These are phyloP conservation scores for Senna tora DNA, from an alignment of 306 rosid genomes.

Conservation along the genomic window DNA sequence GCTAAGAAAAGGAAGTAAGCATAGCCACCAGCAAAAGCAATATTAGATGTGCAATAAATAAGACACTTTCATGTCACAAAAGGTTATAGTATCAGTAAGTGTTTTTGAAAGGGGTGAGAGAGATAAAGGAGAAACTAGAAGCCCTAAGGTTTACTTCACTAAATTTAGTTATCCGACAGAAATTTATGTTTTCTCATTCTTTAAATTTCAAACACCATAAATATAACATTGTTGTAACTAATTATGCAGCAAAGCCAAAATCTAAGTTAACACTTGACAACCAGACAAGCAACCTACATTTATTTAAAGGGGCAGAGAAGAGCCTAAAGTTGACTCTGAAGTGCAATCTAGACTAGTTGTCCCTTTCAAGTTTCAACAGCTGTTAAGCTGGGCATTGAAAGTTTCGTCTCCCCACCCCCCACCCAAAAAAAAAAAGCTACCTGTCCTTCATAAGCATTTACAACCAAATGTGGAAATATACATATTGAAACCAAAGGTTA, in stretches of 20 bases:
- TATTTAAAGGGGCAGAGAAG: neutral
- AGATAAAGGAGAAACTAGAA: constrained; percentile 25
- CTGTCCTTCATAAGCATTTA: constrained; percentile 1
- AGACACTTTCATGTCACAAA: neutral
- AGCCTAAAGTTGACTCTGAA: constrained; percentile 12
- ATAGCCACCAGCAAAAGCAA: constrained; percentile 38
- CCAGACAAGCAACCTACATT: constrained; percentile 10
- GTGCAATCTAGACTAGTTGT: too few species aligned
- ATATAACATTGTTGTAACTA: neutral
- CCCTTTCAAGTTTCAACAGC: too few species aligned
- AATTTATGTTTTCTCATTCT: neutral
- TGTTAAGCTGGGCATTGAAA: constrained; percentile 24
- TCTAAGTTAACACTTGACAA: neutral
- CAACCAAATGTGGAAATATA: constrained; percentile 16
- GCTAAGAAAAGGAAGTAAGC: constrained; percentile 54
- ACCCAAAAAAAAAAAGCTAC: neutral
- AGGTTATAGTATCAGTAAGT: constrained; percentile 2
- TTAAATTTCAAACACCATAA: neutral
- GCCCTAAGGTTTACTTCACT: neutral
- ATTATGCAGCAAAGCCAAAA: constrained; percentile 22
- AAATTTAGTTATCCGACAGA: neutral
- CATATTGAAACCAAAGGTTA: constrained; percentile 28
- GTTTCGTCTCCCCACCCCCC: constrained; percentile 1
- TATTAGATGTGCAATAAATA: constrained; percentile 20
- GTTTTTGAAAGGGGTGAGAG: constrained; percentile 6